Evolutionary conservation across 2,329 filamentous ascomycete species (phyloP).

Genomic region (Xylariaceae sp.): DNA sequence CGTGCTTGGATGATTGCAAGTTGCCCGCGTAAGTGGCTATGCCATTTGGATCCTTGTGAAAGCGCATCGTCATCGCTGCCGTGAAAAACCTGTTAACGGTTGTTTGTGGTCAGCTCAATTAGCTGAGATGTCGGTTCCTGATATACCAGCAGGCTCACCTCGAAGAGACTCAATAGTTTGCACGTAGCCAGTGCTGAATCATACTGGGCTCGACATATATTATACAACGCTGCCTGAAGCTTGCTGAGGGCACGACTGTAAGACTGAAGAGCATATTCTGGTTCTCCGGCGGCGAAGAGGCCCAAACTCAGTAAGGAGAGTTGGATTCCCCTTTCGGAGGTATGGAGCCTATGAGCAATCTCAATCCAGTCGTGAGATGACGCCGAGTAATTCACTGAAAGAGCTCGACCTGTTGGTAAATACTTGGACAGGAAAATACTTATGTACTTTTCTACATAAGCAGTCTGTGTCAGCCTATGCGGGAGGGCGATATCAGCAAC

Average conservation of each 20-base stretch:
- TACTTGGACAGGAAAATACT: constrained; percentile 26
- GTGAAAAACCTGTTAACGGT: constrained; percentile 18
- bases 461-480: constrained; percentile 15
- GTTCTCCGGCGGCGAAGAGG: constrained; percentile 22
- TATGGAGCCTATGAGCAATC: constrained; percentile 23
- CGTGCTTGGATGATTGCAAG: constrained; percentile 23
- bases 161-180: constrained; percentile 28
- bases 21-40: constrained; percentile 23
- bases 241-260: constrained; percentile 24
- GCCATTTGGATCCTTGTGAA: constrained; percentile 25
- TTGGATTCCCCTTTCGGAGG: constrained; percentile 19
- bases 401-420: constrained; percentile 10
- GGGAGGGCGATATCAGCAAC: constrained; percentile 13
- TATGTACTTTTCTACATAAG: constrained; percentile 30
- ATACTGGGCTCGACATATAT: not conserved
- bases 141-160: constrained; percentile 20
- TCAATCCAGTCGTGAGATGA: constrained; percentile 23
- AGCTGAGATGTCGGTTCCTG: not conserved
- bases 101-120: not conserved
- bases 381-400: not conserved
- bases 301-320: constrained; percentile 24
- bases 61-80: constrained; percentile 16
- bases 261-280: constrained; percentile 16
- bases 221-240: constrained; percentile 9
- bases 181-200: constrained; percentile 24